phyloP scores from a whole-genome alignment of 108 stramenopile genomes.

The Cyclotella sp. region DNA sequence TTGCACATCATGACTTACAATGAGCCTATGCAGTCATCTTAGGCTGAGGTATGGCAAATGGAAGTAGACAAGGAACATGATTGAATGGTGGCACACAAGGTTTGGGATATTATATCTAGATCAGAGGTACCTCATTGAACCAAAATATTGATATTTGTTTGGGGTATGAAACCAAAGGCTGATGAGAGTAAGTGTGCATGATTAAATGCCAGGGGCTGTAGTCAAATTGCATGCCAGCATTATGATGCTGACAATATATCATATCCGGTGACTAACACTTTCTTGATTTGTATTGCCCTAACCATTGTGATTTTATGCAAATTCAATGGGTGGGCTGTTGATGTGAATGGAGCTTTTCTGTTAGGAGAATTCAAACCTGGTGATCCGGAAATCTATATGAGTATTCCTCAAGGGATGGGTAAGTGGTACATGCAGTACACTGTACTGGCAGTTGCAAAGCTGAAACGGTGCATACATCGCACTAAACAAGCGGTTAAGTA shows the following conservation, averaged over 20 bases:
- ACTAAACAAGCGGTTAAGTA: not conserved
- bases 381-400: not conserved
- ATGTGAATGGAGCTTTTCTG: too few species aligned
- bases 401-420: too few species aligned
- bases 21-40: too few species aligned
- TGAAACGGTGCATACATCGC: not conserved
- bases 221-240: not conserved
- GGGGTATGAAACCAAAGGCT: slow-evolving; percentile 40
- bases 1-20: too few species aligned
- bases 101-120: not conserved
- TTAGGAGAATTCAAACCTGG: not conserved
- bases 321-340: not conserved
- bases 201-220: too few species aligned
- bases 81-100: slow-evolving; percentile 1
- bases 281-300: too few species aligned
- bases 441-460: not conserved
- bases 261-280: too few species aligned
- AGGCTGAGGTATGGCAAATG: too few species aligned
- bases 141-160: slow-evolving; percentile 5
- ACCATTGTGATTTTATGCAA: not conserved
- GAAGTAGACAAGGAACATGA: too few species aligned
- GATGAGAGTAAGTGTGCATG: not conserved
- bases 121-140: slow-evolving; percentile 5
- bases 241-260: not conserved
- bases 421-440: not conserved